phyloP scores from a whole-genome alignment of 1,284 basidiomycete species.

The Lentinula novae-zelandiae region DNA sequence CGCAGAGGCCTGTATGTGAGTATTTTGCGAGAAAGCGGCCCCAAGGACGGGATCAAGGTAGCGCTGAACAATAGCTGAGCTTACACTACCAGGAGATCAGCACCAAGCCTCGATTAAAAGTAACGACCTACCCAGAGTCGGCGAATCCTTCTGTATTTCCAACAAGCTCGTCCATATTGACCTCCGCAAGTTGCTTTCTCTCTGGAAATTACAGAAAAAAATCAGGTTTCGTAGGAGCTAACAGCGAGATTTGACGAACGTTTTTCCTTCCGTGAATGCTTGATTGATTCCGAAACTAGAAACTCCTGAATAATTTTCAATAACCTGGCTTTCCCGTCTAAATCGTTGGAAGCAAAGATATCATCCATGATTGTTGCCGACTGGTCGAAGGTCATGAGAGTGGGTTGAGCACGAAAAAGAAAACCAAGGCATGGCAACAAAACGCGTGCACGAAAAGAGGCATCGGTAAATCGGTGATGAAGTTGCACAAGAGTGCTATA shows the following conservation, averaged over 20 bases:
- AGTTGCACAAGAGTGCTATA: constrained; percentile 70
- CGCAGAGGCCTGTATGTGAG: constrained; percentile 77
- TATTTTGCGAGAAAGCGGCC: constrained; percentile 71
- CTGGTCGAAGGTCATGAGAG: constrained; percentile 76
- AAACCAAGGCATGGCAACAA: constrained; percentile 81
- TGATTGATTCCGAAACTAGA: constrained; percentile 74
- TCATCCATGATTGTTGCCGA: constrained; percentile 87
- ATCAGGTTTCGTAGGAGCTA: neutral
- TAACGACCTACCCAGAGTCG: constrained; percentile 76
- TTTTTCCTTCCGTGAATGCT: constrained; percentile 67
- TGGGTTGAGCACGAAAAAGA: constrained; percentile 89
- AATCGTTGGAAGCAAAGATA: constrained; percentile 71
- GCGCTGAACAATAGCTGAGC: constrained; percentile 90
- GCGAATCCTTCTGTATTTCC: constrained; percentile 94
- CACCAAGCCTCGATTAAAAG: neutral
- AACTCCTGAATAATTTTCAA: constrained; percentile 91
- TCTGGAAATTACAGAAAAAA: constrained; percentile 1
- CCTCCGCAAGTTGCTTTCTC: constrained; percentile 32
- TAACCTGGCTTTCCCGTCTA: constrained; percentile 70
- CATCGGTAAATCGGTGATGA: constrained; percentile 59
- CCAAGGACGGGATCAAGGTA: constrained; percentile 83
- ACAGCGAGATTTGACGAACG: constrained; percentile 31
- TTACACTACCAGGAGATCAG: constrained; percentile 56
- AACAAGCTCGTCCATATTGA: constrained; percentile 89
- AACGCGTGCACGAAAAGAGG: constrained; percentile 56